Evolutionary conservation across 2,329 filamentous ascomycete species (phyloP).

Genomic region (Lizonia empirigonia): DNA sequence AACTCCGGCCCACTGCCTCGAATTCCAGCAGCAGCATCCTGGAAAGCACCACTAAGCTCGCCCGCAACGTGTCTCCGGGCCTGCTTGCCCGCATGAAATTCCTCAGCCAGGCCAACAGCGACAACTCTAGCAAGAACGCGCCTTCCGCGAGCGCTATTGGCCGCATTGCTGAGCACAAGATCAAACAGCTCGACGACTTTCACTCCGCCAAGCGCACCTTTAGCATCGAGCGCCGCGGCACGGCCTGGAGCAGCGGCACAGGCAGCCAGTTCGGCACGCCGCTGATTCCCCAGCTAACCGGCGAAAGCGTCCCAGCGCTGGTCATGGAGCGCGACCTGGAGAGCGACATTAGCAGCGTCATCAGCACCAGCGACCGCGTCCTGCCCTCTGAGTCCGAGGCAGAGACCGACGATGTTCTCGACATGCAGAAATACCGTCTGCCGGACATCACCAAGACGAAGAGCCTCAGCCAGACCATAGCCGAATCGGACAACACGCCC

Average conservation of each 20-base stretch:
- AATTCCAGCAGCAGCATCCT: slow-evolving; percentile 19
- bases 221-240: slow-evolving; percentile 68
- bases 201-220: slow-evolving; percentile 60
- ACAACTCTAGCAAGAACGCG: slow-evolving; percentile 43
- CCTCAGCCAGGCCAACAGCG: slow-evolving; percentile 47
- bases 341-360: slow-evolving; percentile 55
- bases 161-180: slow-evolving; percentile 71
- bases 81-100: slow-evolving; percentile 53
- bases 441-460: slow-evolving; percentile 73
- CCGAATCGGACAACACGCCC: slow-evolving; percentile 24
- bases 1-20: slow-evolving; percentile 18
- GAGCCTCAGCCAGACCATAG: slow-evolving; percentile 53
- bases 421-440: slow-evolving; percentile 75
- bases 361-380: slow-evolving; percentile 61
- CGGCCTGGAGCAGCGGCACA: slow-evolving; percentile 72
- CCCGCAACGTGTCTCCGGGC: slow-evolving; percentile 50
- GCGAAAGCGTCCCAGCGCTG: slow-evolving; percentile 44
- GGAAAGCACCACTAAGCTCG: slow-evolving; percentile 39
- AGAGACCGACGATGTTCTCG: slow-evolving; percentile 60
- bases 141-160: slow-evolving; percentile 55
- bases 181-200: slow-evolving; percentile 71
- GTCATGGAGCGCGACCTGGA: slow-evolving; percentile 50
- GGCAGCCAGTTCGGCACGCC: slow-evolving; percentile 34
- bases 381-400: slow-evolving; percentile 58
- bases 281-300: slow-evolving; percentile 43